Base-by-base conservation (phyloP, 2,329 filamentous ascomycete genomes). In the Thermothelomyces thermophilus region DNA sequence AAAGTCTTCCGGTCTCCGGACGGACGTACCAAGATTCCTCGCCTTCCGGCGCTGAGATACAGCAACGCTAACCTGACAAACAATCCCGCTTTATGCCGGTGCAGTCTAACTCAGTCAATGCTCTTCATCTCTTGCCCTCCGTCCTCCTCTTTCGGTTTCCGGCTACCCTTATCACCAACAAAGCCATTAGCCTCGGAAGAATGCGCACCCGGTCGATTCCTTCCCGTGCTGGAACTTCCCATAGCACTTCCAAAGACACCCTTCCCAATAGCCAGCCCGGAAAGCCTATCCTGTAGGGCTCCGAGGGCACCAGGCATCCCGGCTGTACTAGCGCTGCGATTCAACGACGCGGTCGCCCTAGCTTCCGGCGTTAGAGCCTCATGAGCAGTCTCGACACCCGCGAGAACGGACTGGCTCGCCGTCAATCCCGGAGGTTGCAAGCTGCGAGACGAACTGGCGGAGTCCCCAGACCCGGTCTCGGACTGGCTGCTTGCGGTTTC, bases 331-430 rank as follows among this genome's bases (percentile, higher is more conserved):
- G 67, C 65, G 53, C 72, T 76, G 16, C 71, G 69, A 34, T 69
- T 67, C 3, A 75, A 60, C 19, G 68, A 57, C 2, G 67, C 58
- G n/a, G 68, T 61, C 3, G 63, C 53, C 45, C 58, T 57, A 7
- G 46, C 11, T 26, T 59, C 64, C 0, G 73, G 71, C 1, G 74
- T 78, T 17, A 78, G 61, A 5, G 72, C 70, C 37, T 74, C 70
- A 49, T 83, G 73, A 0, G 77, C 74, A 1, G 74, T 78, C 62
- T 86, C 82, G 3, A 84, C 72, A 0, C 75, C 75, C 0, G 75
- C 68, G 16, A 86, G 66, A 3, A 84, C 78, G 1, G 80, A 82
- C 31, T 73, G 71, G 54, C 68, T 73, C 2, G 62, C 61, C 0
- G 63, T 60, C 11, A 73, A 58, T 3, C 66, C 63, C 0, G 72